Evolutionary conservation across 1,284 basidiomycete species (phyloP), one percentile per base, ranked within the genome.

Genomic region (Albatrellus sp.): DNA sequence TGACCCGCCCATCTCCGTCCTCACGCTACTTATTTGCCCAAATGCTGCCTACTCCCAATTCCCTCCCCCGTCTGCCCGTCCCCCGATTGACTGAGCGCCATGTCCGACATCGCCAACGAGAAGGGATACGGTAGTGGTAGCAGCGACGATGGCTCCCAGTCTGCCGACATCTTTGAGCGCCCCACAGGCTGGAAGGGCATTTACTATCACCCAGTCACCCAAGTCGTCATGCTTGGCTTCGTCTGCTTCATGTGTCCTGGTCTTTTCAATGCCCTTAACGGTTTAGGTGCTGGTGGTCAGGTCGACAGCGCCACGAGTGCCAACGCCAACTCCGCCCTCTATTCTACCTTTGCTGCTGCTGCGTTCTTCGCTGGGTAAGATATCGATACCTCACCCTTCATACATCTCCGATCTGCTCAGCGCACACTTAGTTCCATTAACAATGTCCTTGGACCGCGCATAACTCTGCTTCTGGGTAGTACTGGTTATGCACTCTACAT

Each of bases 401-500:
- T 42, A 38, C 12, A 20, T 29, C 33, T 20, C n/a, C 10, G 34
- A 20, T n/a, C n/a, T n/a, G n/a, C 24, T 24, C 24, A 24, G 7
- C 24, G 24, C 24, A 7, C 7, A 24, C 24, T 47, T 35, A 85
- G 82, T 30, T 80, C 83, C 19, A 65, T 88, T 60, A 78, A 86
- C 67, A 82, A 90, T 54, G 73, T 75, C 48, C 67, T 91, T 32
- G 88, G 88, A n/a, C 67, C 83, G 24, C 69, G 74, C 14, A 53
- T 78, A 10, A 87, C 86, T 0, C 75, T 91, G 13, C 65, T 80
- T 19, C 53, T 90, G 12, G 88, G 88, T 42, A 80, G 76, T 16
- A 59, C 66, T 5, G 83, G 82, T 9, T 88, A 86, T 55, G 67
- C 74, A 7, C 65, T 90, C 31, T 90, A 87, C 59, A 76, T 88